These are phyloP conservation scores for Neurospora sp. DNA, from an alignment of 495 filamentous ascomycete species.

Conservation along the genomic window DNA sequence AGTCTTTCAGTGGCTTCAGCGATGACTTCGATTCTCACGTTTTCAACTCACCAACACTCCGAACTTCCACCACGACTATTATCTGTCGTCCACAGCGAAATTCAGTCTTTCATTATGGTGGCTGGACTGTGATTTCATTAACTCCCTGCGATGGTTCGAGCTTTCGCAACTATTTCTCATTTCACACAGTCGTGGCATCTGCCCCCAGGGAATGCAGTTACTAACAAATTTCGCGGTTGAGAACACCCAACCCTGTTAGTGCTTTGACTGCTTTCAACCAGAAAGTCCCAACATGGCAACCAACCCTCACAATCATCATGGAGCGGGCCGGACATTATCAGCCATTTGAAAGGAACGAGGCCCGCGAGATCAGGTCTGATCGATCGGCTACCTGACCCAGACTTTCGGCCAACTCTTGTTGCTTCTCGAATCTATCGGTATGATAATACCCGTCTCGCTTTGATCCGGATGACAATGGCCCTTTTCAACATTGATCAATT, in stretches of 20 bases:
- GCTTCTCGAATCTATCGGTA: background rate
- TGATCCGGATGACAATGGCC: background rate
- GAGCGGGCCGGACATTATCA: background rate
- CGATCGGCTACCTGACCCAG: background rate
- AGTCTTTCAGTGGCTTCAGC: background rate
- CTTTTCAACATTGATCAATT: background rate
- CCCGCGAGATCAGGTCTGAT: background rate
- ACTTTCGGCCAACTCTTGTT: background rate
- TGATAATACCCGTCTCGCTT: background rate
- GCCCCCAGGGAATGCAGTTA: too few species aligned
- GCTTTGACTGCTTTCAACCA: background rate
- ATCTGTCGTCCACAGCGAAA: background rate
- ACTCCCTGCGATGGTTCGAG: background rate
- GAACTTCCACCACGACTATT: background rate
- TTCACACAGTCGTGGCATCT: too few species aligned
- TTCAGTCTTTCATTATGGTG: too few species aligned
- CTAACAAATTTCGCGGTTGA: background rate
- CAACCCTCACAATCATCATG: background rate
- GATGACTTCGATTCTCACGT: background rate
- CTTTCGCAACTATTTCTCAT: background rate
- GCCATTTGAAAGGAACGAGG: background rate
- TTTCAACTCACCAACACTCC: background rate
- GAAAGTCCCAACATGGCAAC: too few species aligned
- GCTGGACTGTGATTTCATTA: background rate
- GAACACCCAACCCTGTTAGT: background rate